A percentile compares a stretch with the other conserved stretches of the same genome.
phyloP scores from a whole-genome alignment of 208 protist genomes.

The Leishmania braziliensis region DNA sequence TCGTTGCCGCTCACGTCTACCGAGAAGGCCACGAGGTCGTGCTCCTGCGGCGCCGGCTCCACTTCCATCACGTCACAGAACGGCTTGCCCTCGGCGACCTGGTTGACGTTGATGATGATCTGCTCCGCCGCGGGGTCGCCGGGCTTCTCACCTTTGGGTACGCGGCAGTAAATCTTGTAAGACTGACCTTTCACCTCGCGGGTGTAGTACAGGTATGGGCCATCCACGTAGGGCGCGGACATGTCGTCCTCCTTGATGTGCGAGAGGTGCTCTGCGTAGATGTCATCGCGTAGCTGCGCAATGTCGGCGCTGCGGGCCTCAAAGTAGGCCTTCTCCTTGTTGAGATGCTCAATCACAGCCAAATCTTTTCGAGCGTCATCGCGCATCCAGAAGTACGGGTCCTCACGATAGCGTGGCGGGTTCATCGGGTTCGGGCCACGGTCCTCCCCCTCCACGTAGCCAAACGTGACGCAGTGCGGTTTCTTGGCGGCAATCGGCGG shows the following conservation, averaged over 20 bases:
- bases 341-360: slow-evolving; percentile 82
- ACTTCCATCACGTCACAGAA: slow-evolving; percentile 77
- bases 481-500: slow-evolving; percentile 67
- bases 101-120: slow-evolving; percentile 84
- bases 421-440: slow-evolving; percentile 87
- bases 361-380: slow-evolving; percentile 74
- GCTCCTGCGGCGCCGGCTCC: slow-evolving; percentile 52
- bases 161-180: slow-evolving; percentile 90
- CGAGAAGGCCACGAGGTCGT: slow-evolving; percentile 79
- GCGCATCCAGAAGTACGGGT: slow-evolving; percentile 87
- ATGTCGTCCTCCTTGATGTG: slow-evolving; percentile 89
- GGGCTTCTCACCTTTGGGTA: slow-evolving; percentile 46
- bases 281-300: slow-evolving; percentile 49
- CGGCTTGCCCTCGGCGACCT: slow-evolving; percentile 75
- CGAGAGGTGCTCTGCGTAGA: slow-evolving; percentile 87
- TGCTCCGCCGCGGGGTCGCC: slow-evolving; percentile 64
- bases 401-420: slow-evolving; percentile 69
- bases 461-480: slow-evolving; percentile 76
- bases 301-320: slow-evolving; percentile 67
- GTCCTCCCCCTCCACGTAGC: slow-evolving; percentile 82
- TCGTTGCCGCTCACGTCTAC: slow-evolving; percentile 87
- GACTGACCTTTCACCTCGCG: slow-evolving; percentile 80
- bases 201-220: slow-evolving; percentile 82
- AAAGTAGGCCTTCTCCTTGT: slow-evolving; percentile 83
- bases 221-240: slow-evolving; percentile 71